These are phyloP conservation scores for Cladophialophora exuberans DNA, from an alignment of 2,329 filamentous ascomycete species.

Conservation along the genomic window DNA sequence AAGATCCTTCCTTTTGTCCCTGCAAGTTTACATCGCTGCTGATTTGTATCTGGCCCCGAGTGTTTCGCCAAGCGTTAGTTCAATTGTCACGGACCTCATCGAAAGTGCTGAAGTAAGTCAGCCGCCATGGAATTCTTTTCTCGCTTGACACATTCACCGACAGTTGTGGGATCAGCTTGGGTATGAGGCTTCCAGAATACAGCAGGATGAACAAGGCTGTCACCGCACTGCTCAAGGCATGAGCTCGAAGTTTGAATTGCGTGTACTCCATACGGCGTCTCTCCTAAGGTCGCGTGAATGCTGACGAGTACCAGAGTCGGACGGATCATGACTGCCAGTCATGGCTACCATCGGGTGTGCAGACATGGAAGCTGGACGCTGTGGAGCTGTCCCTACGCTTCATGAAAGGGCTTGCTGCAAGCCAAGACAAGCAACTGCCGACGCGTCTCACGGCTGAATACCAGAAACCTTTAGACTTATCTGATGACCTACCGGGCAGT, in stretches of 20 bases:
- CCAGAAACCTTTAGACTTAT: too few species aligned
- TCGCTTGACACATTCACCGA: constrained; percentile 6
- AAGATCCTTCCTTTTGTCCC: constrained; percentile 10
- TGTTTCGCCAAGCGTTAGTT: background rate
- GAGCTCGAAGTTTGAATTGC: constrained; percentile 15
- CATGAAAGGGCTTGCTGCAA: background rate
- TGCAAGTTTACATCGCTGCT: constrained; percentile 16
- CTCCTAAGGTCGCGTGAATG: background rate
- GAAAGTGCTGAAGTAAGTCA: constrained; percentile 23
- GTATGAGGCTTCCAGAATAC: constrained; percentile 16
- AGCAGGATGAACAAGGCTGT: background rate
- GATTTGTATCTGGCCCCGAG: constrained; percentile 13
- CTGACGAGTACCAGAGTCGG: constrained; percentile 15
- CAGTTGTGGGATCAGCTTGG: constrained; percentile 28
- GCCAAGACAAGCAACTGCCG: background rate
- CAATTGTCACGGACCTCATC: constrained; percentile 14
- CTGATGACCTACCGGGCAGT: too few species aligned
- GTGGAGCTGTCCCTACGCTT: constrained; percentile 9
- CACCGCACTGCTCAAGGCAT: background rate
- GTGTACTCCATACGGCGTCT: constrained; percentile 21
- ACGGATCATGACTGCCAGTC: constrained; percentile 7
- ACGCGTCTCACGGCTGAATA: too few species aligned
- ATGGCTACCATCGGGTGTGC: constrained; percentile 7
- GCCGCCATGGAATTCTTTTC: background rate
- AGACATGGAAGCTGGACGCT: background rate